These are phyloP conservation scores for Kalmusia sp. DNA, from an alignment of 2,329 filamentous ascomycete genomes.

Conservation along the genomic window DNA sequence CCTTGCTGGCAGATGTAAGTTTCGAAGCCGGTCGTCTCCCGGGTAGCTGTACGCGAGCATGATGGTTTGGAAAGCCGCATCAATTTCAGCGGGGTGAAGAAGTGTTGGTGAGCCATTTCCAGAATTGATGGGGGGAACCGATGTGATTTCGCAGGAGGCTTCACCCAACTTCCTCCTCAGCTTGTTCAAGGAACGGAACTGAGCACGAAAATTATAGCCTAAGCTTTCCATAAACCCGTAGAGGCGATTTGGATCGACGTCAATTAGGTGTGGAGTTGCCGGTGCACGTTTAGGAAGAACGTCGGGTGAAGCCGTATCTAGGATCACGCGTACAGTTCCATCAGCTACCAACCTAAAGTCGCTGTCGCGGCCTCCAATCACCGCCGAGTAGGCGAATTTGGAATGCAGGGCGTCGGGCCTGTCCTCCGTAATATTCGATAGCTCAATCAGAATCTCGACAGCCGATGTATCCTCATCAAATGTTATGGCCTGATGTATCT, in stretches of 20 bases:
- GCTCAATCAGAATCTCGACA: neutral
- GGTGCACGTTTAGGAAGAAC: neutral
- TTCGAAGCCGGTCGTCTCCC: conserved; percentile 29
- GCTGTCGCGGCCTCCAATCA: too few species aligned
- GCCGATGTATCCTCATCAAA: neutral
- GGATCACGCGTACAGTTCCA: too few species aligned
- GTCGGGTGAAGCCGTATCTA: neutral
- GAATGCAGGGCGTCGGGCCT: neutral
- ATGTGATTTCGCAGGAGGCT: neutral
- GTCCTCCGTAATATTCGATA: neutral
- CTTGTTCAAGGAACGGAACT: neutral
- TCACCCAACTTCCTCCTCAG: neutral
- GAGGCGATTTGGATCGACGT: neutral
- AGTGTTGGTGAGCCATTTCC: neutral
- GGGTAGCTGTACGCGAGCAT: conserved; percentile 36
- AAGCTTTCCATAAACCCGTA: neutral
- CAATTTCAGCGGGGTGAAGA: conserved; percentile 30
- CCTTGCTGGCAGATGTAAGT: conserved; percentile 23
- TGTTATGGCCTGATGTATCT: neutral
- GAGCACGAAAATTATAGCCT: neutral
- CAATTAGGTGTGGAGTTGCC: neutral
- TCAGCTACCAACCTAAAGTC: too few species aligned
- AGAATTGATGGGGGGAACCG: neutral
- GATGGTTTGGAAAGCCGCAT: conserved; percentile 36
- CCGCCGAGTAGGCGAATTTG: neutral